Evolutionary conservation across 192 early-diverging fungal genomes (phyloP), one percentile per base, ranked within the genome.

Genomic region (Helicostylum pulchrum): DNA sequence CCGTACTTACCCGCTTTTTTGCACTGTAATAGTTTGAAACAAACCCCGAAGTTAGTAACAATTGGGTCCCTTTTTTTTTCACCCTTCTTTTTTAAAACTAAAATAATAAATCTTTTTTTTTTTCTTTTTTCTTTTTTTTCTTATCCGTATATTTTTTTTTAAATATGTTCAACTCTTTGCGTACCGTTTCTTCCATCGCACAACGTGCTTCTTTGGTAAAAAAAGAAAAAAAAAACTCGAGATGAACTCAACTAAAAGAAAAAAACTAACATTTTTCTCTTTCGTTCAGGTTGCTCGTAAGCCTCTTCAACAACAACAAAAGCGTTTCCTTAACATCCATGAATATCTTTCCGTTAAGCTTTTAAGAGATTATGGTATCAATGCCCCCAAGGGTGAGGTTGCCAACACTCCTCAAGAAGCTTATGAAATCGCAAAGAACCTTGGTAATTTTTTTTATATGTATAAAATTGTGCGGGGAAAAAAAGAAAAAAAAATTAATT

Each of bases 281-380:
- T n/a, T 26, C 26, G 26, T 26, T 9, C 50, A 72, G 71, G 53
- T 49, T 32, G 51, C 58, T 46, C 73, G 73, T 50, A 60, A 55
- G 7, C 34, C 68, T 39, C 55, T 56, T 36, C 49, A 66, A 43
- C 71, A 65, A 26, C 86, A 87, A 72, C 85, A 88, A 67, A 87
- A 86, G 77, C 91, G 92, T 67, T 84, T 88, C 87, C 89, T 99
- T 50, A 92, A 94, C 62, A 97, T 99, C 72, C 97, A 99, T 78
- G 97, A 99, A 82, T 91, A 99, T 83, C 77, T 90, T 65, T 98
- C 95, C 19, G 94, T 95, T 79, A 90, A 92, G 44, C 84, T 99
- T 32, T 85, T 99, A 67, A 76, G 87, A 48, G 80, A 92, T 72
- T 96, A 96, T 72, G 96, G 95, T 53, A 81, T 99, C 77, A 92